A percentile compares a stretch with the other conserved stretches of the same genome.
phyloP scores from a whole-genome alignment of 192 early-diverging fungal genomes.

The Mortierella hygrophila region DNA sequence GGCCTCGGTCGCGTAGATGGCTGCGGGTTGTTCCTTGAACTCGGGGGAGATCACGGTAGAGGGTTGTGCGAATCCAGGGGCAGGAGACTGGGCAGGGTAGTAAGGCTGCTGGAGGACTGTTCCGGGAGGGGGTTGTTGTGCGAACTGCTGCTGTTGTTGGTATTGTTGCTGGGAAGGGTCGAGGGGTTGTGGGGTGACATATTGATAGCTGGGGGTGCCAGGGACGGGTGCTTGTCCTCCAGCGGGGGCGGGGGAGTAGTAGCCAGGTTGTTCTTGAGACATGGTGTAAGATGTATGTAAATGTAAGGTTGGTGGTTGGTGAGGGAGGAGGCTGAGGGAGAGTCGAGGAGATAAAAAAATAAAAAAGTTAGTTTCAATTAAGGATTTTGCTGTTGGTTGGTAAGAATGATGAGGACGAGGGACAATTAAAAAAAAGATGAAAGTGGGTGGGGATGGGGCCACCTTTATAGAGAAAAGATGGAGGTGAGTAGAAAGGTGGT shows the following conservation, averaged over 20 bases:
- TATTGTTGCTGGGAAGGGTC: background rate
- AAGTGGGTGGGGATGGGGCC: background rate
- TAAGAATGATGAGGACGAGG: background rate
- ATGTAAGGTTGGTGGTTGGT: background rate
- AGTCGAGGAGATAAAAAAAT: background rate
- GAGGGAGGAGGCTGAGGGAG: background rate
- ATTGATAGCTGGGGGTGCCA: slow-evolving; percentile 15
- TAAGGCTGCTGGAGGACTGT: slow-evolving; percentile 20
- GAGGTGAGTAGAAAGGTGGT: background rate
- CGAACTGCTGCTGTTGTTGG: slow-evolving; percentile 12
- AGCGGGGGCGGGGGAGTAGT: slow-evolving; percentile 27
- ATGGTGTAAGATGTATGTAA: background rate
- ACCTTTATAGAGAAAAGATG: background rate
- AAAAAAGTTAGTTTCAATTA: background rate
- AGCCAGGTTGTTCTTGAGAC: slow-evolving; percentile 29
- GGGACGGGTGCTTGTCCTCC: background rate
- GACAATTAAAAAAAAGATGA: background rate
- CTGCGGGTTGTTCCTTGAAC: slow-evolving; percentile 11
- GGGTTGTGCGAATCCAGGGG: background rate
- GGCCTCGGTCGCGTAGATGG: background rate
- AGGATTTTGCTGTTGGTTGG: background rate
- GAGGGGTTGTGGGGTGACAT: slow-evolving; percentile 6
- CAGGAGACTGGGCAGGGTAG: slow-evolving; percentile 15
- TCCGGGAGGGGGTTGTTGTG: background rate
- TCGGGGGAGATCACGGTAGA: background rate